A percentile compares a stretch with the other conserved stretches of the same genome.
Evolutionary conservation across 306 rosid species (phyloP).

Genomic region (Rosa rugosa): DNA sequence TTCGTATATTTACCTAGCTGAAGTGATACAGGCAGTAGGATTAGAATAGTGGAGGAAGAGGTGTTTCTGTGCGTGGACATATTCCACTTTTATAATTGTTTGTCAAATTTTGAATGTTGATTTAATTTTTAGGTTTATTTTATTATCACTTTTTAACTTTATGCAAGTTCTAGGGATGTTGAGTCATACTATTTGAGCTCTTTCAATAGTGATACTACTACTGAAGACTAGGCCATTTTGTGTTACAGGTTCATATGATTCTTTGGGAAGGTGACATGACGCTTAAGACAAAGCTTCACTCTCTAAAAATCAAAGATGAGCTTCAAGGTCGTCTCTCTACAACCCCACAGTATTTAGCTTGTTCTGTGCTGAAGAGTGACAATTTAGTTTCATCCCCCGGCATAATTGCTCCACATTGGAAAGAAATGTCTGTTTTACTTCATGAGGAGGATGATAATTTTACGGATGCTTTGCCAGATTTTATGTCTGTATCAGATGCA

Average conservation of each 20-base stretch:
- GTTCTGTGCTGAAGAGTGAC: conserved; percentile 71
- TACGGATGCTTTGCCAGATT: conserved; percentile 88
- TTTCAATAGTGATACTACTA: not conserved
- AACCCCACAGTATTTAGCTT: conserved; percentile 73
- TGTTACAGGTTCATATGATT: conserved; percentile 65
- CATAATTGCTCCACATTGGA: conserved; percentile 42
- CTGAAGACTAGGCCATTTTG: conserved; percentile 12
- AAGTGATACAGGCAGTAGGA: not conserved
- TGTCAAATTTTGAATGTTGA: not conserved
- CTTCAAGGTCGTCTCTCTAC: conserved; percentile 71
- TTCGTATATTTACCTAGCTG: not conserved
- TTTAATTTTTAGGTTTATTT: not conserved
- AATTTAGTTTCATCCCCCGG: conserved; percentile 37
- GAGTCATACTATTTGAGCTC: not conserved
- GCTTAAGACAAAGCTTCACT: conserved; percentile 78
- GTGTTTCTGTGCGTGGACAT: conserved; percentile 6
- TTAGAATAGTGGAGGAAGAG: not conserved
- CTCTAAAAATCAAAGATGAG: conserved; percentile 84
- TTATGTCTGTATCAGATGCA: conserved; percentile 59
- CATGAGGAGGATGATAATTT: conserved; percentile 78
- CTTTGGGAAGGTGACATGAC: conserved; percentile 63
- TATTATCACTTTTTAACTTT: not conserved
- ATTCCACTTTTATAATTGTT: not conserved
- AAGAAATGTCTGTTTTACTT: conserved; percentile 40
- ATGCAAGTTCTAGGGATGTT: not conserved